Percentiles rank a stretch among this genome's conserved stretches.
Conservation (phyloP, 2,329 filamentous ascomycete genomes). For the Colletotrichum salicis region DNA sequence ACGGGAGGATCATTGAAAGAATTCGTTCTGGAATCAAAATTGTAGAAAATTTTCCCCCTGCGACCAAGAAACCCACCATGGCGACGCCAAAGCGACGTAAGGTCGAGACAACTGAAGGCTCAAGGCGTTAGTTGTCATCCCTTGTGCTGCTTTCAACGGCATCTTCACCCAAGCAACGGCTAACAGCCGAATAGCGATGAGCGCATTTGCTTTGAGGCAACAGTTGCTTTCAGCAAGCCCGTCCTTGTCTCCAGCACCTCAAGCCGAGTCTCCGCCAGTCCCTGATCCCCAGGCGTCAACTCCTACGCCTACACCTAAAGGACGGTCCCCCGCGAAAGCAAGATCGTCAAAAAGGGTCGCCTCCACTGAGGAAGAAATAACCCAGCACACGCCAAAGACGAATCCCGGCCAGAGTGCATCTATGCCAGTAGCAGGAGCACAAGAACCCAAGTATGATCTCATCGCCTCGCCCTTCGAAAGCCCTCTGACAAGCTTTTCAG, state of each 20-base stretch:
- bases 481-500: not conserved
- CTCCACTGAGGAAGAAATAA: not conserved
- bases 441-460: not conserved
- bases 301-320: constrained; percentile 9
- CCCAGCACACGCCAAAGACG: not conserved
- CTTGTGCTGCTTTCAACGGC: not conserved
- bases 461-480: no score
- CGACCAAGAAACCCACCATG: constrained; percentile 35
- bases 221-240: constrained; percentile 41
- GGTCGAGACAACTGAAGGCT: constrained; percentile 44
- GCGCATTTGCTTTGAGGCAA: constrained; percentile 57
- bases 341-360: constrained; percentile 12
- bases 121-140: constrained; percentile 45
- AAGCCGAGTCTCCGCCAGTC: constrained; percentile 1
- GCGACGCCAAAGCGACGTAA: constrained; percentile 54
- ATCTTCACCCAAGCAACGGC: not conserved
- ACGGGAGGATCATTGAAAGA: not conserved
- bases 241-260: constrained; percentile 27
- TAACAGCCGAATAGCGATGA: constrained; percentile 47
- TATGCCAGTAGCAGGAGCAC: not conserved
- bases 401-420: not conserved
- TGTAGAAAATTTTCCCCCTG: not conserved
- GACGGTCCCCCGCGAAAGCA: constrained; percentile 5
- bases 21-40: not conserved
- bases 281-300: constrained; percentile 2